Base-by-base conservation (phyloP, 257 asterid genomes). In the Solanum raphanifolium region DNA sequence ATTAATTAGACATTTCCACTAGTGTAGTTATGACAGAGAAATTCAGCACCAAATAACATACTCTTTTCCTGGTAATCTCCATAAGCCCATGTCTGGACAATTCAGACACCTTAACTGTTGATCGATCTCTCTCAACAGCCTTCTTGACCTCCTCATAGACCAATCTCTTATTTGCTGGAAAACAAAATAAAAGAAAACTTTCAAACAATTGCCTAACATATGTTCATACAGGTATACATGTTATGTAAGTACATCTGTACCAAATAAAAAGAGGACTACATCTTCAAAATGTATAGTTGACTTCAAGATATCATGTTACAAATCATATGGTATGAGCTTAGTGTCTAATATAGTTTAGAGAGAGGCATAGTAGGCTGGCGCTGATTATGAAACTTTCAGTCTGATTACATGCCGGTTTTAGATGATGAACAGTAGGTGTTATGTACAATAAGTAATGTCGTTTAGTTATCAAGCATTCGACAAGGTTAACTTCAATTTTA, bases 61-160 rank as follows among this genome's bases (percentile, higher is more conserved):
- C 99, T 94, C 99, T 91, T 94, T 97, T 97, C 81, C 98, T 91
- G 72, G 98, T 97, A 86, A 97, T 95, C 92, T 97, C 99, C 99
- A 97, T 97, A 86, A 97, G 98, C 87, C 98, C 99, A n/a, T 95
- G 91, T 90, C 94, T 94, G 83, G 99, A 95, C 86, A 95, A 88
- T 87, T 97, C 99, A 78, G 98, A 97, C 89, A 97, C 98, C 89
- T 92, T 95, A 75, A 95, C 99, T 7, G 92, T 95, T 86, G 99
- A 97, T 86, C 98, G 91, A 90, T 97, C 99, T 90, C 95, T 94
- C 93, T 91, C 98, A n/a, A 94, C 98, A 34, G 96, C 96, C 91
- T 90, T 93, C 87, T 94, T 95, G 83, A 95, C 96, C 91, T 95
- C 96, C 91, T 97, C 98, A 84, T 97, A 97, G 60, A 97, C 96